phyloP scores from a whole-genome alignment of 2,329 filamentous ascomycete species.

The Xylariales sp. region DNA sequence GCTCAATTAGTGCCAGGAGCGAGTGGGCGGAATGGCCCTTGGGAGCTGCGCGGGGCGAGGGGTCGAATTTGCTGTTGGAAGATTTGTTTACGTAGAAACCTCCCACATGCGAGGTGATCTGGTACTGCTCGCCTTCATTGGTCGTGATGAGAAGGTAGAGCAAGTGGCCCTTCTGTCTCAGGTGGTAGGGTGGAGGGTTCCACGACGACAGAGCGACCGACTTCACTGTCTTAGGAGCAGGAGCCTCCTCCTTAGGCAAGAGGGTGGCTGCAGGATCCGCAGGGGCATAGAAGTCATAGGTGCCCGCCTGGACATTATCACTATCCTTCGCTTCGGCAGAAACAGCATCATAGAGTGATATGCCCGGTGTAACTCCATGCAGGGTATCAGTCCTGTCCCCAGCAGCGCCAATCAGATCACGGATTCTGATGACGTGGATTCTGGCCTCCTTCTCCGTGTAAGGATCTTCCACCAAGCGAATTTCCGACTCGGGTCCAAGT shows the following conservation, averaged over 20 bases:
- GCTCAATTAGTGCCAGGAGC: constrained; percentile 71
- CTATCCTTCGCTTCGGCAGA: constrained; percentile 36
- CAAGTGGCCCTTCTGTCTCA: constrained; percentile 87
- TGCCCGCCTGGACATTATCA: constrained; percentile 33
- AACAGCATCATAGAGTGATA: constrained; percentile 83
- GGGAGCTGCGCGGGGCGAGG: constrained; percentile 71
- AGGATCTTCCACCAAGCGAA: constrained; percentile 83
- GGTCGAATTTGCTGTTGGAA: constrained; percentile 92
- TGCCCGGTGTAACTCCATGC: constrained; percentile 78
- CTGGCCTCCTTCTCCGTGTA: constrained; percentile 98
- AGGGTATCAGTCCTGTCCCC: constrained; percentile 83
- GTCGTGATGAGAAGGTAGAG: constrained; percentile 87
- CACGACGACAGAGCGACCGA: constrained; percentile 83
- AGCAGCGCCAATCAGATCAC: constrained; percentile 89
- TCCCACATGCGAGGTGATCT: constrained; percentile 88
- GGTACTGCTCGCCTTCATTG: constrained; percentile 90
- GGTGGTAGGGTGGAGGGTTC: constrained; percentile 92
- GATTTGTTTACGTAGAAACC: constrained; percentile 98
- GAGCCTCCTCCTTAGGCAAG: constrained; percentile 61
- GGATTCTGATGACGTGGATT: constrained; percentile 85
- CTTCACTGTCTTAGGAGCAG: constrained; percentile 87
- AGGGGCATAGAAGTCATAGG: constrained; percentile 71
- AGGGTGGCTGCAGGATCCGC: constrained; percentile 63
- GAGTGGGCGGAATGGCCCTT: constrained; percentile 83
- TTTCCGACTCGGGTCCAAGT: constrained; percentile 70